A percentile compares a stretch with the other conserved stretches of the same genome.
These are phyloP conservation scores for Clonostachys byssicola DNA, from an alignment of 2,329 filamentous ascomycete species.

Conservation along the genomic window DNA sequence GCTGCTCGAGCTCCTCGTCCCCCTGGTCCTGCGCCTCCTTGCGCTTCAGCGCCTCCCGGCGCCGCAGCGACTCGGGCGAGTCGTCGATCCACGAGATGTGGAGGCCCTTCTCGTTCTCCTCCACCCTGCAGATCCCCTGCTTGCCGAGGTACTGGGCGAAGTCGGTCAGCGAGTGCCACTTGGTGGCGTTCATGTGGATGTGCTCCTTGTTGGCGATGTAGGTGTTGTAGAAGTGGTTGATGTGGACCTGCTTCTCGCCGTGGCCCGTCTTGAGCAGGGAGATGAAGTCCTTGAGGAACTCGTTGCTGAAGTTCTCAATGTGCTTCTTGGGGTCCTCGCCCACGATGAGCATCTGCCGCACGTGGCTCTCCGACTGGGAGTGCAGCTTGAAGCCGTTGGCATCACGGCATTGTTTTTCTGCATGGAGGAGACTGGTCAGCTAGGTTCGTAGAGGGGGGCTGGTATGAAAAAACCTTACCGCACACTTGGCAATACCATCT, in stretches of 20 bases:
- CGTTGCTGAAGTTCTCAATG: slow-evolving; percentile 75
- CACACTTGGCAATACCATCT: slow-evolving; percentile 91
- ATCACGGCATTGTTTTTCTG: slow-evolving; percentile 48
- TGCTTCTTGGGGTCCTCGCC: slow-evolving; percentile 82
- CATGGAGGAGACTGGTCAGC: neutral
- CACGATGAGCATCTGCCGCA: slow-evolving; percentile 82
- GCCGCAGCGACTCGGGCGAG: slow-evolving; percentile 75
- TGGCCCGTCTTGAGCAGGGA: slow-evolving; percentile 76
- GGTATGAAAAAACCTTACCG: slow-evolving; percentile 15
- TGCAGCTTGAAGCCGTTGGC: slow-evolving; percentile 93
- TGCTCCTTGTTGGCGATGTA: slow-evolving; percentile 87
- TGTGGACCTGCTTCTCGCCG: slow-evolving; percentile 82
- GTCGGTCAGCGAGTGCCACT: slow-evolving; percentile 83
- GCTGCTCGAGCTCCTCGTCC: slow-evolving; percentile 85
- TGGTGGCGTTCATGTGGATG: slow-evolving; percentile 90
- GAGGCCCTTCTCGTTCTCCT: slow-evolving; percentile 82
- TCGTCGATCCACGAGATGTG: slow-evolving; percentile 91
- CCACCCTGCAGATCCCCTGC: slow-evolving; percentile 84
- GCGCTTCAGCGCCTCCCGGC: slow-evolving; percentile 75
- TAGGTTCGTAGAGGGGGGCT: neutral
- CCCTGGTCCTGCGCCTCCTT: slow-evolving; percentile 87
- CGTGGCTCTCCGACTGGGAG: slow-evolving; percentile 77
- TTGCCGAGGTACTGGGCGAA: slow-evolving; percentile 83
- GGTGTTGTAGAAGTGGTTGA: slow-evolving; percentile 93
- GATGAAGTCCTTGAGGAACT: slow-evolving; percentile 80